Evolutionary conservation across 169 alveolate species (phyloP), one percentile per base, ranked within the genome.

Genomic region (Plasmodium reichenowi): DNA sequence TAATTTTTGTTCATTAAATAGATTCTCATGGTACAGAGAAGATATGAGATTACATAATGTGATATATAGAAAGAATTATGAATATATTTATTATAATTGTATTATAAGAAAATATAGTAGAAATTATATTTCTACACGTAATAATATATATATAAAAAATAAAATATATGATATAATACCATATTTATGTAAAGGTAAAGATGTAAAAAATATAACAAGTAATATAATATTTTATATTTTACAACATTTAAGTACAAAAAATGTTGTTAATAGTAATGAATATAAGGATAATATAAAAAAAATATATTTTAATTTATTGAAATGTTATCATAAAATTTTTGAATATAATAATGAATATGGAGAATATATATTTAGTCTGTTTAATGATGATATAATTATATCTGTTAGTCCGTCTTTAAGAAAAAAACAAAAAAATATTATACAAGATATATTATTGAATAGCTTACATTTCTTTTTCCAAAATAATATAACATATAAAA

Each of bases 391-490:
- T n/a, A 9, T 71, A 59, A 32, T 85, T 26, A 58, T 71, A 52
- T n/a, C 20, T 20, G 83, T 71, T 85, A 85, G 92, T 20, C 92
- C 92, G 0, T 48, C 85, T 20, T 85, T 85, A 66, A 85, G 38
- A 54, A 70, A 43, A 43, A 85, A 45, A 20, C 71, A 85, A 85
- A 85, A 71, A 85, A 72, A 54, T 13, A 71, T 60, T 17, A 72
- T 85, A 47, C 87, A 85, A 50, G 92, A 85, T 48, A 9, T 85
- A 59, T 47, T 85, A 32, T 45, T 85, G 62, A 85, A 85, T 66
- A 85, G 92, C 47, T 85, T 85, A 45, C 7, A 32, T 43, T 85
- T 85, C 62, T 85, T 59, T 85, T 85, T 85, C n/a, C 50, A 71
- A 60, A 85, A 70, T 60, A 85, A 85, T 71, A 43, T 4, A 71